Percentiles rank a stretch among this genome's conserved stretches.
Conservation (phyloP, 2,329 filamentous ascomycete species). For the Ceratocystis variospora region DNA sequence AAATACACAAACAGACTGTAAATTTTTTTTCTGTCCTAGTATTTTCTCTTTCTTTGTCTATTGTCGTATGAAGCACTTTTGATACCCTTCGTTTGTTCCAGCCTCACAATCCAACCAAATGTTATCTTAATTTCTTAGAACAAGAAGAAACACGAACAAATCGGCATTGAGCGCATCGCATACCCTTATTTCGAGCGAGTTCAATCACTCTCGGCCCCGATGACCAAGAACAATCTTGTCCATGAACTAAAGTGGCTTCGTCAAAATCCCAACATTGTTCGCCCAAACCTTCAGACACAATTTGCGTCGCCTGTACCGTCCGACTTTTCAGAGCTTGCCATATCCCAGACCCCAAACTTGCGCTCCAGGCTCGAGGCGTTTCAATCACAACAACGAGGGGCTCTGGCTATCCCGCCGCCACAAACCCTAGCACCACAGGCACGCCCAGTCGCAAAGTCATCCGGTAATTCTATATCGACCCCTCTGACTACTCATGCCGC, state of each 20-base stretch:
- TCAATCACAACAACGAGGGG: conserved; percentile 1
- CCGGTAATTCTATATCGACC: neutral
- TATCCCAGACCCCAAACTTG: conserved; percentile 12
- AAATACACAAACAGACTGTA: neutral
- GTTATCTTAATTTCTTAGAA: neutral
- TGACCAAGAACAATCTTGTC: conserved; percentile 48
- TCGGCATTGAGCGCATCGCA: neutral
- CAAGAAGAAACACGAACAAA: neutral
- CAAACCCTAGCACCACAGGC: conserved; percentile 22
- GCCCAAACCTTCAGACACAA: conserved; percentile 29
- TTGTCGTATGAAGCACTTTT: neutral
- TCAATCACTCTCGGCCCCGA: conserved; percentile 27
- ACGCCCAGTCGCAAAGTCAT: neutral
- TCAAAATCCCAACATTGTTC: conserved; percentile 32
- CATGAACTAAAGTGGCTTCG: conserved; percentile 46
- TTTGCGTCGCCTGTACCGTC: conserved; percentile 25
- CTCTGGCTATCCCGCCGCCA: conserved; percentile 23
- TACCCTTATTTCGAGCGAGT: neutral
- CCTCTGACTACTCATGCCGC: conserved; percentile 23
- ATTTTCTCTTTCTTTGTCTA: neutral
- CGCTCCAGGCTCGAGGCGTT: neutral
- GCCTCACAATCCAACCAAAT: neutral
- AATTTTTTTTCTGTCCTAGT: neutral
- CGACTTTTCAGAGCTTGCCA: conserved; percentile 17
- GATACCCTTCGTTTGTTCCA: neutral